A percentile compares a stretch with the other conserved stretches of the same genome.
phyloP scores from a whole-genome alignment of 2,329 filamentous ascomycete species.

The Pseudocercospora cruenta region DNA sequence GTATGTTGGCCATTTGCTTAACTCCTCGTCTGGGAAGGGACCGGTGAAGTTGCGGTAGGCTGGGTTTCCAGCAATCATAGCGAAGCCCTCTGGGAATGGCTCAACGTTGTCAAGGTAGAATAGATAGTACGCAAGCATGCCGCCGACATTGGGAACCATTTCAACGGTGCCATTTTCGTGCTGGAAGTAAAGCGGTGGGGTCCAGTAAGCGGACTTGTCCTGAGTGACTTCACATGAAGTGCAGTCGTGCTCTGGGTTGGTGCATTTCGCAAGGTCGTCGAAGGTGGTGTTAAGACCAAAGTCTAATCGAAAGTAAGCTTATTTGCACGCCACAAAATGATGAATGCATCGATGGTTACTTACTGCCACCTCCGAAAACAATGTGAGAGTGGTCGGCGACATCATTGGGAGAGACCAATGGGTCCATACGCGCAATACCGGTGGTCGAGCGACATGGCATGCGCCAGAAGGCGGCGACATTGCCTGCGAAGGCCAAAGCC shows the following conservation, averaged over 20 bases:
- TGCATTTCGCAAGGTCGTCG: conserved; percentile 66
- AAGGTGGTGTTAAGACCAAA: conserved; percentile 64
- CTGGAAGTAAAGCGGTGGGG: conserved; percentile 76
- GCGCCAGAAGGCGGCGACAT: conserved; percentile 75
- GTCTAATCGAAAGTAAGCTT: conserved; percentile 50
- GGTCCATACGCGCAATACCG: conserved; percentile 75
- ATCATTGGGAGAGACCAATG: conserved; percentile 66
- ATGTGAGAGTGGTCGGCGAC: conserved; percentile 71
- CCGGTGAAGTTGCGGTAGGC: conserved; percentile 70
- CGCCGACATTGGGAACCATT: conserved; percentile 73
- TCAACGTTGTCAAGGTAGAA: conserved; percentile 67
- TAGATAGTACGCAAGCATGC: conserved; percentile 90
- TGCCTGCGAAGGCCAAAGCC: conserved; percentile 35
- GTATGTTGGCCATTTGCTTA: conserved; percentile 69
- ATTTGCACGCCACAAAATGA: not conserved
- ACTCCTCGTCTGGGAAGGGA: conserved; percentile 67
- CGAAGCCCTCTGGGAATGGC: conserved; percentile 76
- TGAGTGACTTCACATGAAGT: conserved; percentile 79
- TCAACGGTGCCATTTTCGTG: conserved; percentile 68
- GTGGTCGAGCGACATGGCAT: conserved; percentile 77
- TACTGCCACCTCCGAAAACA: conserved; percentile 76
- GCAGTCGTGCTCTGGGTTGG: conserved; percentile 61
- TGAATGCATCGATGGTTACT: conserved; percentile 42
- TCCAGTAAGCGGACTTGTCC: conserved; percentile 88
- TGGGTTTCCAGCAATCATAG: conserved; percentile 79